phyloP scores from a whole-genome alignment of 1,284 basidiomycete genomes.

The Ceraceosorus bombacis region DNA sequence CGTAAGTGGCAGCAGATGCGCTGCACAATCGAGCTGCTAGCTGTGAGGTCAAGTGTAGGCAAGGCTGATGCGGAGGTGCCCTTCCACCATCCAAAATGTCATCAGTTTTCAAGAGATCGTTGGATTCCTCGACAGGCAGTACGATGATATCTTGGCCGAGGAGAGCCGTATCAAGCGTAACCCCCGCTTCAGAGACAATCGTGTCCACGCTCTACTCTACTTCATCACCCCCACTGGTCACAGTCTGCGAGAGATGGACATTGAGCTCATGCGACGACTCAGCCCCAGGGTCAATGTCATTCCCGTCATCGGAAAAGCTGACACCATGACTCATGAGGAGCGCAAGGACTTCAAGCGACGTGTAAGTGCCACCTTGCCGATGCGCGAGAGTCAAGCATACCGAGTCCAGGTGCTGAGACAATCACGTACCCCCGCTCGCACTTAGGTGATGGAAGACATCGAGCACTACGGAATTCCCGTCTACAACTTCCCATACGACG shows the following conservation, averaged over 20 bases:
- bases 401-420: neutral
- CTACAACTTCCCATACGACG: slow-evolving; percentile 99
- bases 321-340: slow-evolving; percentile 65
- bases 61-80: neutral
- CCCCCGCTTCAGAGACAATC: slow-evolving; percentile 95
- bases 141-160: slow-evolving; percentile 97
- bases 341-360: slow-evolving; percentile 86
- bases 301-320: slow-evolving; percentile 95
- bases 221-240: slow-evolving; percentile 93
- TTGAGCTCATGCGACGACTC: slow-evolving; percentile 55
- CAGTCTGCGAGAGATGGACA: slow-evolving; percentile 91
- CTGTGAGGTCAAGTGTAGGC: slow-evolving; percentile 49
- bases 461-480: slow-evolving; percentile 97
- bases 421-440: neutral
- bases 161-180: slow-evolving; percentile 99
- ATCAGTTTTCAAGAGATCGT: slow-evolving; percentile 66
- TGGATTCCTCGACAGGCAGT: slow-evolving; percentile 94
- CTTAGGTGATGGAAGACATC: slow-evolving; percentile 96
- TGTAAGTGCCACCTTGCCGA: slow-evolving; percentile 52
- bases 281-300: slow-evolving; percentile 78
- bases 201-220: slow-evolving; percentile 81
- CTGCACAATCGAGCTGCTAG: neutral
- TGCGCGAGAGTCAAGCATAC: too few species aligned
- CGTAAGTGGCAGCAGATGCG: slow-evolving; percentile 57
- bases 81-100: neutral